Conservation (phyloP, 148 eudicot genomes). For the Amaranthus cruentus region DNA sequence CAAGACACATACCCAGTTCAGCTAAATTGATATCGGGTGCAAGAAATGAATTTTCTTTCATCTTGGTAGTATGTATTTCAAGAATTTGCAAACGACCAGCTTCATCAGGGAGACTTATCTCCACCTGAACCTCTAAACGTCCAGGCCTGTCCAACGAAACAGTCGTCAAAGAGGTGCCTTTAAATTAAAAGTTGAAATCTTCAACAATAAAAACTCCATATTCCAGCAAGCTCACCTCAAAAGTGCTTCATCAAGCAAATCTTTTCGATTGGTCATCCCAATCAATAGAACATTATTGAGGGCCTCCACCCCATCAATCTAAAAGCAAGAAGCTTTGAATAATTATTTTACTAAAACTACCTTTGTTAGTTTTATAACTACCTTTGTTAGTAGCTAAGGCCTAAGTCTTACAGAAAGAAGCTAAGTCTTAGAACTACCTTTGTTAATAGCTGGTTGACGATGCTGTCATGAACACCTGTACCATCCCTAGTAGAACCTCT, state of each 20-base stretch:
- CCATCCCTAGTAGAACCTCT: constrained; percentile 99
- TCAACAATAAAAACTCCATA: not conserved
- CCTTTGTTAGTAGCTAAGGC: constrained; percentile 79
- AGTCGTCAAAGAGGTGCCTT: not conserved
- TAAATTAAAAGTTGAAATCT: not conserved
- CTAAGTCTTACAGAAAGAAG: constrained; percentile 17
- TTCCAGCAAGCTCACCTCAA: constrained; percentile 47
- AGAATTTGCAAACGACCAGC: constrained; percentile 93
- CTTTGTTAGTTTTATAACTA: constrained; percentile 21
- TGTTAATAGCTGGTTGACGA: constrained; percentile 94
- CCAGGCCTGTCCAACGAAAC: constrained; percentile 63
- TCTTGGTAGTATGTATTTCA: constrained; percentile 91
- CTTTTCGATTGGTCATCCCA: constrained; percentile 99
- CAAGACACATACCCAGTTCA: constrained; percentile 62
- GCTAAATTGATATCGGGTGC: constrained; percentile 79
- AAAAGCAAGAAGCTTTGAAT: constrained; percentile 7
- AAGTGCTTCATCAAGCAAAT: constrained; percentile 99
- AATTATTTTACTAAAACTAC: not conserved
- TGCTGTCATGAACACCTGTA: constrained; percentile 98
- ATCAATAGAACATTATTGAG: constrained; percentile 93
- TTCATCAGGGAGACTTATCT: constrained; percentile 98
- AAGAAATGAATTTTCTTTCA: constrained; percentile 96
- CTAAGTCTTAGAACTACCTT: constrained; percentile 48
- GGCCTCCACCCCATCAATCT: constrained; percentile 99
- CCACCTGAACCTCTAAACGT: constrained; percentile 98